These are phyloP conservation scores for Tephrocybe sp. DNA, from an alignment of 768 basidiomycete species.

Conservation along the genomic window DNA sequence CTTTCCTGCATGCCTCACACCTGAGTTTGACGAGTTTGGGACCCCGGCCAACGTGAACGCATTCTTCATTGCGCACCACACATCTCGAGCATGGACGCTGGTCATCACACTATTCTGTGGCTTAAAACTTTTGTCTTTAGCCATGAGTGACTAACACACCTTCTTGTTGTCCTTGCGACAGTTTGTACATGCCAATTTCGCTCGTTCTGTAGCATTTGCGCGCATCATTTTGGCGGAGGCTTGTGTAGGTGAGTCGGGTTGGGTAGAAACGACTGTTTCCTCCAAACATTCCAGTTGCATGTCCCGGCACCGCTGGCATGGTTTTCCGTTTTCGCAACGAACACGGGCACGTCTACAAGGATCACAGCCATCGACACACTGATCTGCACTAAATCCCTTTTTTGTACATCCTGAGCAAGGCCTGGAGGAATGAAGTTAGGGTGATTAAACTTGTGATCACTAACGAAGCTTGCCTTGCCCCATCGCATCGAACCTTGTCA, in stretches of 20 bases:
- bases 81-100: conserved; percentile 63
- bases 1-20: conserved; percentile 55
- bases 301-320: conserved; percentile 52
- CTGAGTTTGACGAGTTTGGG: conserved; percentile 59
- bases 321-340: conserved; percentile 47
- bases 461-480: conserved; percentile 37
- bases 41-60: conserved; percentile 52
- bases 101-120: conserved; percentile 50
- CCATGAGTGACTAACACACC: conserved; percentile 28
- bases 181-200: conserved; percentile 56
- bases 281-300: conserved; percentile 51
- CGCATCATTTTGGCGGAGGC: conserved; percentile 24
- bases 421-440: conserved; percentile 26
- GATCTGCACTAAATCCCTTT: conserved; percentile 49
- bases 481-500: conserved; percentile 63
- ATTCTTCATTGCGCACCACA: conserved; percentile 49
- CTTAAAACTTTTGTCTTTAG: conserved; percentile 4
- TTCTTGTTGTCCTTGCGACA: conserved; percentile 69
- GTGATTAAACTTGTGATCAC: conserved; percentile 1
- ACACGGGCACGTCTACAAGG: conserved; percentile 56
- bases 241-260: conserved; percentile 20
- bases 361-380: conserved; percentile 63
- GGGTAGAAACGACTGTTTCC: conserved; percentile 28
- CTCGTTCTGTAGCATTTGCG: conserved; percentile 42
- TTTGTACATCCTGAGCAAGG: conserved; percentile 59